These are phyloP conservation scores for Onygenales sp. DNA, from an alignment of 2,329 filamentous ascomycete species.

Conservation along the genomic window DNA sequence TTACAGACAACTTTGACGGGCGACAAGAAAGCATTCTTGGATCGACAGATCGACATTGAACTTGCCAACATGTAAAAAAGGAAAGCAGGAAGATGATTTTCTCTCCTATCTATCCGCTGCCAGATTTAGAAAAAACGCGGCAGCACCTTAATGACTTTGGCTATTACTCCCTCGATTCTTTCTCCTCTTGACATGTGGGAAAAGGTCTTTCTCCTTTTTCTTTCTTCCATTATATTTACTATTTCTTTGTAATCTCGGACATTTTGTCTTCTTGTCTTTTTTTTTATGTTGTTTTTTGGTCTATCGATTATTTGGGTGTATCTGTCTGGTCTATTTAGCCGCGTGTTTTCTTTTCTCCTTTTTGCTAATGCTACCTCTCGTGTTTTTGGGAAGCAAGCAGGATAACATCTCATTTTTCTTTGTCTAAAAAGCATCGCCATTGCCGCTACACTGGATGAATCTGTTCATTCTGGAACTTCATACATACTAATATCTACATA, in stretches of 20 bases:
- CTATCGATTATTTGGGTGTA: not conserved
- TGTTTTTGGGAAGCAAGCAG: not conserved
- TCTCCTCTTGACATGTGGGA: not conserved
- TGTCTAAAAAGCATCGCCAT: too few species aligned
- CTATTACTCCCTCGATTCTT: not conserved
- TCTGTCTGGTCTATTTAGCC: not conserved
- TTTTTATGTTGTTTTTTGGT: conserved; percentile 1
- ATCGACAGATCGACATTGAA: conserved; percentile 86
- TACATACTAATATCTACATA: conserved; percentile 1
- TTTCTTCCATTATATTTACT: not conserved
- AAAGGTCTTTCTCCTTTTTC: not conserved
- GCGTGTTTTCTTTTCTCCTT: not conserved
- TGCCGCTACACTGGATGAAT: not conserved
- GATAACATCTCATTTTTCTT: too few species aligned
- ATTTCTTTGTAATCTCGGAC: conserved; percentile 3
- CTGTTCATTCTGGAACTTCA: not conserved
- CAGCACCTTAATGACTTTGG: not conserved
- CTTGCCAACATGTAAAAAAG: conserved; percentile 73
- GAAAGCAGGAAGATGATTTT: not conserved
- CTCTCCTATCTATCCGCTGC: not conserved
- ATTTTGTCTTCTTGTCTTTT: conserved; percentile 3
- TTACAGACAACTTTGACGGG: conserved; percentile 81
- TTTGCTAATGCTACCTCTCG: not conserved
- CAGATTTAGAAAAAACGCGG: not conserved
- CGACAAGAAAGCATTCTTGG: conserved; percentile 80